phyloP scores from a whole-genome alignment of 2,329 filamentous ascomycete genomes.

The Passalora sequoiae region DNA sequence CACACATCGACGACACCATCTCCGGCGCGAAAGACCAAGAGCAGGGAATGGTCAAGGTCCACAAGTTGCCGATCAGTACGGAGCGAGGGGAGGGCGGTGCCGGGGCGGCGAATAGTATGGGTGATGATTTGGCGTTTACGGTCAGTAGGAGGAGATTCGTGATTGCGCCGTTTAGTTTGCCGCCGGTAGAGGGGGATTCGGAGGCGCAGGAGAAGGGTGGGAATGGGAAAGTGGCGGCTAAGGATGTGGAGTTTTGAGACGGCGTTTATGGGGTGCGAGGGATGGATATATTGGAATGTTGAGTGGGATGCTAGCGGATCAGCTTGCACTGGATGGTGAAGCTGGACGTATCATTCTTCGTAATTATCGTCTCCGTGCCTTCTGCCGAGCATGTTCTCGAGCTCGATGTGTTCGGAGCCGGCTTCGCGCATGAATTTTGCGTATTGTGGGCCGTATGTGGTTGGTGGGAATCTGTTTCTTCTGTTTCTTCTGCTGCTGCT shows the following conservation, averaged over 20 bases:
- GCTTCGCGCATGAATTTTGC: constrained; percentile 52
- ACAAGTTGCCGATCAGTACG: constrained; percentile 76
- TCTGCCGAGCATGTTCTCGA: constrained; percentile 53
- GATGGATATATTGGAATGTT: no score
- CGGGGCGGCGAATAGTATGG: constrained; percentile 56
- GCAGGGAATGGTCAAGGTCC: constrained; percentile 79
- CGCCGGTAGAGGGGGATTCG: constrained; percentile 73
- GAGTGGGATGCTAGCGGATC: no score
- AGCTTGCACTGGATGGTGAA: no score
- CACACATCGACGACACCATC: constrained; percentile 46
- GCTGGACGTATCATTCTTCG: neutral
- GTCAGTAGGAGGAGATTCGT: constrained; percentile 77
- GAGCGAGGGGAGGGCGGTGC: constrained; percentile 79
- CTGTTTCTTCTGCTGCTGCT: constrained; percentile 33
- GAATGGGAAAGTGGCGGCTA: constrained; percentile 48
- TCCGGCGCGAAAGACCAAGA: constrained; percentile 64
- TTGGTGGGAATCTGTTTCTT: constrained; percentile 32
- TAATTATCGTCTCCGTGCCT: constrained; percentile 3
- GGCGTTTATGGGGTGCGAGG: no score
- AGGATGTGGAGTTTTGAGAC: constrained; percentile 72
- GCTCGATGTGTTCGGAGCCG: constrained; percentile 58
- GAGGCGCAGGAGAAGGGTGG: constrained; percentile 52
- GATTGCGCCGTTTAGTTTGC: constrained; percentile 83
- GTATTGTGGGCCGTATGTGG: constrained; percentile 52
- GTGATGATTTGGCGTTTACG: constrained; percentile 86